A percentile compares a stretch with the other conserved stretches of the same genome.
These are phyloP conservation scores for Fusarium dlaminii DNA, from an alignment of 2,329 filamentous ascomycete genomes.

Conservation along the genomic window DNA sequence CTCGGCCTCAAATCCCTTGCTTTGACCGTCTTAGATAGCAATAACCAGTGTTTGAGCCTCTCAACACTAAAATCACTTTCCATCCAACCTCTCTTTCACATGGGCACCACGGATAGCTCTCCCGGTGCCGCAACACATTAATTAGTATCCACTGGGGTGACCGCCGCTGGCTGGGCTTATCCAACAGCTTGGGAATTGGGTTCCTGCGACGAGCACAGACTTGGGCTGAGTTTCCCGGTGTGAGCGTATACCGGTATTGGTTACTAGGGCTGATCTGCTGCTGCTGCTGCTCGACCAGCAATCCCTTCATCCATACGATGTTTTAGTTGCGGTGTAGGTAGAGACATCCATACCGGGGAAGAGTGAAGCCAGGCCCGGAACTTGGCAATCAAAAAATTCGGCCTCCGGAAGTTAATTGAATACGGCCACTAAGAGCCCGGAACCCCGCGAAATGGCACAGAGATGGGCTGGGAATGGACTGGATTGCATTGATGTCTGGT, in stretches of 20 bases:
- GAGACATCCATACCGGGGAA: constrained; percentile 13
- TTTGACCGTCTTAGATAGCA: constrained; percentile 10
- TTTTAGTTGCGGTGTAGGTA: constrained; percentile 31
- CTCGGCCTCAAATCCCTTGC: constrained; percentile 2
- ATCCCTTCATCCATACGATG: constrained; percentile 7
- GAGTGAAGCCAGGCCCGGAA: constrained; percentile 12
- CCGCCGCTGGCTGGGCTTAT: constrained; percentile 13
- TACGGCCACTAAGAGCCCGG: constrained; percentile 30
- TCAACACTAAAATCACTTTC: constrained; percentile 20
- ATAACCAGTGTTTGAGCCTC: not conserved
- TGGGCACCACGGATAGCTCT: constrained; percentile 14
- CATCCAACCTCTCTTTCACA: constrained; percentile 31
- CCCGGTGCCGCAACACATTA: constrained; percentile 16
- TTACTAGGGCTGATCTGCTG: constrained; percentile 15
- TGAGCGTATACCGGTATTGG: not conserved
- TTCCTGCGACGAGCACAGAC: constrained; percentile 32
- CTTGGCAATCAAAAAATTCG: constrained; percentile 18
- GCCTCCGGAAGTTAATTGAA: constrained; percentile 20
- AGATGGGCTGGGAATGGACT: constrained; percentile 24
- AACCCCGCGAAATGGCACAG: constrained; percentile 31
- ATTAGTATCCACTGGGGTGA: constrained; percentile 29
- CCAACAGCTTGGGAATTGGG: constrained; percentile 38
- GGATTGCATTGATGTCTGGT: not conserved
- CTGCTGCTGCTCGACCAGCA: constrained; percentile 12
- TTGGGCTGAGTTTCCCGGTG: constrained; percentile 5